phyloP scores from a whole-genome alignment of 2,329 filamentous ascomycete species.

The Fusarium setosum region DNA sequence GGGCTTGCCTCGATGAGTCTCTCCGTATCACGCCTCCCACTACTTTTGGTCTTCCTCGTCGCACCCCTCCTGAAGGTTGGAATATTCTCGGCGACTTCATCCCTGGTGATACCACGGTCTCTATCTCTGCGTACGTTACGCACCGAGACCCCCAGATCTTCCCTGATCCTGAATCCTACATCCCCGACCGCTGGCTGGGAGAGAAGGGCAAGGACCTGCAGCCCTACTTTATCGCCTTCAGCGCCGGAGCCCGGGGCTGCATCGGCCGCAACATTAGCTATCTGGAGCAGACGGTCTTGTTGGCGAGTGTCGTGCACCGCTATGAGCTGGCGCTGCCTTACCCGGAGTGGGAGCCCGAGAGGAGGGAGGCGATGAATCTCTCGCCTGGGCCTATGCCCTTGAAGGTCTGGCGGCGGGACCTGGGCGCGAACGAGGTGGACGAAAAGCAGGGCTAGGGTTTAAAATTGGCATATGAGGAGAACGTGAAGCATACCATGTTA shows the following conservation, averaged over 20 bases:
- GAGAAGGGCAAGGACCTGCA: slow-evolving; percentile 49
- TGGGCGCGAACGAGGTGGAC: slow-evolving; percentile 13
- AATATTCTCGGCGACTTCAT: slow-evolving; percentile 48
- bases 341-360: slow-evolving; percentile 31
- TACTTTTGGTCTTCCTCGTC: slow-evolving; percentile 42
- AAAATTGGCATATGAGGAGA: neutral
- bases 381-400: slow-evolving; percentile 35
- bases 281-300: slow-evolving; percentile 58
- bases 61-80: slow-evolving; percentile 43
- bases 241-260: slow-evolving; percentile 54
- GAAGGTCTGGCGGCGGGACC: slow-evolving; percentile 38
- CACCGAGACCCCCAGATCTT: slow-evolving; percentile 55
- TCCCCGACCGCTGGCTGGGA: slow-evolving; percentile 55
- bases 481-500: neutral
- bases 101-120: slow-evolving; percentile 51
- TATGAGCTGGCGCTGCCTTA: slow-evolving; percentile 52
- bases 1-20: slow-evolving; percentile 62
- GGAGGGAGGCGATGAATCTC: slow-evolving; percentile 38
- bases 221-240: slow-evolving; percentile 54
- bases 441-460: slow-evolving; percentile 12
- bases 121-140: slow-evolving; percentile 51
- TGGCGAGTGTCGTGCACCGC: slow-evolving; percentile 55
- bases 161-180: slow-evolving; percentile 52
- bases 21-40: slow-evolving; percentile 49
- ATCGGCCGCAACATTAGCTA: slow-evolving; percentile 55